Conservation (phyloP, 805 yeast genomes). For the Yamadazyma olivae region DNA sequence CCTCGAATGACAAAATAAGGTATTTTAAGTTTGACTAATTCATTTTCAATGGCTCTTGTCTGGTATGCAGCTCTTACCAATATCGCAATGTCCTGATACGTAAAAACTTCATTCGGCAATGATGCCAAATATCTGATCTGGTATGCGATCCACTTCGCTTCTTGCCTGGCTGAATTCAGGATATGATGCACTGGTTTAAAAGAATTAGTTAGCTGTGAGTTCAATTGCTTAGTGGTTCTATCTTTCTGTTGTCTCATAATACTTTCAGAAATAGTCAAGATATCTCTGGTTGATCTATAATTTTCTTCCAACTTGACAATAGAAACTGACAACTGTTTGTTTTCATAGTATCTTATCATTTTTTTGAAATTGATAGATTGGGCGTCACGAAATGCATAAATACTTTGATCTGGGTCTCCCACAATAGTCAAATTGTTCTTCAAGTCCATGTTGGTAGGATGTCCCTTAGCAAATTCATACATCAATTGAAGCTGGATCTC, state of each 20-base stretch:
- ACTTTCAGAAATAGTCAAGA: slow-evolving; percentile 60
- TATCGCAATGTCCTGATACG: slow-evolving; percentile 65
- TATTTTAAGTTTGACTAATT: slow-evolving; percentile 49
- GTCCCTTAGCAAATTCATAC: slow-evolving; percentile 40
- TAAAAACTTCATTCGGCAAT: slow-evolving; percentile 41
- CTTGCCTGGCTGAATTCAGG: slow-evolving; percentile 43
- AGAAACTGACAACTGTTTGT: slow-evolving; percentile 16
- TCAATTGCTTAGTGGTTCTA: slow-evolving; percentile 41
- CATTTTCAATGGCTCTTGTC: slow-evolving; percentile 63
- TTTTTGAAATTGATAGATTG: slow-evolving; percentile 60
- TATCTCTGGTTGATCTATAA: slow-evolving; percentile 74
- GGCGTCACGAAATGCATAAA: slow-evolving; percentile 86
- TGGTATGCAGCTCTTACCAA: slow-evolving; percentile 64
- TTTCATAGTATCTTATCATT: slow-evolving; percentile 44
- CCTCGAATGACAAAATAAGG: slow-evolving; percentile 75
- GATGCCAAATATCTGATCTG: slow-evolving; percentile 50
- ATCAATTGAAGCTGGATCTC: slow-evolving; percentile 69
- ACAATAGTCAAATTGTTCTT: slow-evolving; percentile 74
- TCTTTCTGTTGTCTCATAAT: slow-evolving; percentile 60
- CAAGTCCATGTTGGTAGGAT: slow-evolving; percentile 23
- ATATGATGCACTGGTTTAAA: slow-evolving; percentile 47
- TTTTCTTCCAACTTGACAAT: slow-evolving; percentile 56
- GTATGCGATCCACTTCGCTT: slow-evolving; percentile 56
- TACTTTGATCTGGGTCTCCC: slow-evolving; percentile 96
- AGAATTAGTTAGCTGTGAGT: slow-evolving; percentile 42